These are phyloP conservation scores for Testicularia cyperi DNA, from an alignment of 1,284 basidiomycete species.

Conservation along the genomic window DNA sequence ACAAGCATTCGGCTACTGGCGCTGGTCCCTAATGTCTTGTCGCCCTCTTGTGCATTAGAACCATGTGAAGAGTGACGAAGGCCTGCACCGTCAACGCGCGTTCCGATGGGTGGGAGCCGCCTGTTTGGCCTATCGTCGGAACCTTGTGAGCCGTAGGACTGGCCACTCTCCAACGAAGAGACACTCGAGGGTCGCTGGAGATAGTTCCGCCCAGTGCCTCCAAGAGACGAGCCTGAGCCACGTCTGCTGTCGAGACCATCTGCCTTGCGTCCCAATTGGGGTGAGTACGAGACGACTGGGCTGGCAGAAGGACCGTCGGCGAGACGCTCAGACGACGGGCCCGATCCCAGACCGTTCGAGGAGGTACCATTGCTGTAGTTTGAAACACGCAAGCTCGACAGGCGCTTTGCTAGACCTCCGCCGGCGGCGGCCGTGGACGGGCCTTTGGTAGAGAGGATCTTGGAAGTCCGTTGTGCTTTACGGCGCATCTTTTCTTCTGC, in stretches of 20 bases:
- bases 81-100: conserved; percentile 17
- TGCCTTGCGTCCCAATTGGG: neutral
- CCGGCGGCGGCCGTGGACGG: conserved; percentile 4
- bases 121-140: conserved; percentile 28
- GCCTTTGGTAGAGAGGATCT: conserved; percentile 14
- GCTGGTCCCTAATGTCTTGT: too few relatives aligned
- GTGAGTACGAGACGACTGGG: conserved; percentile 5
- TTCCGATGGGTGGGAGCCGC: conserved; percentile 24
- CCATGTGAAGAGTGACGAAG: too few relatives aligned
- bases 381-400: conserved; percentile 21
- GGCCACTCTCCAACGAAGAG: conserved; percentile 19
- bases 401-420: conserved; percentile 8
- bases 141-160: conserved; percentile 10
- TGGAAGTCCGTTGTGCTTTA: conserved; percentile 43
- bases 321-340: conserved; percentile 33
- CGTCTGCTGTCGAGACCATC: conserved; percentile 1
- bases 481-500: conserved; percentile 41
- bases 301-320: conserved; percentile 12
- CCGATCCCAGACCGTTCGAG: conserved; percentile 20
- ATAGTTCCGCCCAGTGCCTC: conserved; percentile 2
- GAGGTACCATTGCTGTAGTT: too few relatives aligned
- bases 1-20: too few relatives aligned
- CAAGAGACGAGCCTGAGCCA: conserved; percentile 7
- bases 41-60: too few relatives aligned
- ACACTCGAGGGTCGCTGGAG: conserved; percentile 14